Conservation (phyloP, 2,329 filamentous ascomycete genomes). For the Penicillium sp. region DNA sequence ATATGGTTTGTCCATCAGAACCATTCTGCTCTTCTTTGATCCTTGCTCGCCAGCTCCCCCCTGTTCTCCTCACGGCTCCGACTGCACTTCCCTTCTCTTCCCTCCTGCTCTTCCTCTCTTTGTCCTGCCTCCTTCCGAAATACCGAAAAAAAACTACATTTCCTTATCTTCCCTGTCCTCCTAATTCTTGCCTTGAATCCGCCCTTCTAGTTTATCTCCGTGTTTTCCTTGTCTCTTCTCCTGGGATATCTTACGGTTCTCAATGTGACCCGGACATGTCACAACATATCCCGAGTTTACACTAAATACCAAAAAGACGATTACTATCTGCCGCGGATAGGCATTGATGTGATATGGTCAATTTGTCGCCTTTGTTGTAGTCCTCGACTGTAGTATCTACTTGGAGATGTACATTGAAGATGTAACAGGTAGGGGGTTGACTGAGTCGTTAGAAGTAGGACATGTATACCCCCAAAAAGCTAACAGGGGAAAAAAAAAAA, state of each 20-base stretch:
- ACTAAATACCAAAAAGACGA: conserved; percentile 13
- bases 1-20: too few relatives aligned
- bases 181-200: conserved; percentile 14
- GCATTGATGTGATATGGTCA: conserved; percentile 11
- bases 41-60: conserved; percentile 7
- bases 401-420: too few relatives aligned
- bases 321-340: conserved; percentile 13
- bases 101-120: conserved; percentile 2
- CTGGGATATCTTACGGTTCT: conserved; percentile 13
- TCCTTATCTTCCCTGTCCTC: conserved; percentile 10
- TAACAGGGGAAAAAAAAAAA: too few relatives aligned
- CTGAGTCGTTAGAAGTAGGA: too few relatives aligned
- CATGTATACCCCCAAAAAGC: too few relatives aligned
- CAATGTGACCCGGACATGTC: conserved; percentile 12
- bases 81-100: conserved; percentile 2
- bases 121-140: conserved; percentile 9
- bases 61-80: conserved; percentile 5
- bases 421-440: too few relatives aligned
- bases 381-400: background rate
- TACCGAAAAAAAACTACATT: conserved; percentile 13
- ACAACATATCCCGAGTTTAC: conserved; percentile 11
- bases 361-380: background rate
- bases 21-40: conserved; percentile 1
- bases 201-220: conserved; percentile 14
- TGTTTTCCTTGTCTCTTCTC: conserved; percentile 8